A percentile compares a stretch with the other conserved stretches of the same genome.
These are phyloP conservation scores for Malassezia obtusa DNA, from an alignment of 1,284 basidiomycete genomes.

Conservation along the genomic window DNA sequence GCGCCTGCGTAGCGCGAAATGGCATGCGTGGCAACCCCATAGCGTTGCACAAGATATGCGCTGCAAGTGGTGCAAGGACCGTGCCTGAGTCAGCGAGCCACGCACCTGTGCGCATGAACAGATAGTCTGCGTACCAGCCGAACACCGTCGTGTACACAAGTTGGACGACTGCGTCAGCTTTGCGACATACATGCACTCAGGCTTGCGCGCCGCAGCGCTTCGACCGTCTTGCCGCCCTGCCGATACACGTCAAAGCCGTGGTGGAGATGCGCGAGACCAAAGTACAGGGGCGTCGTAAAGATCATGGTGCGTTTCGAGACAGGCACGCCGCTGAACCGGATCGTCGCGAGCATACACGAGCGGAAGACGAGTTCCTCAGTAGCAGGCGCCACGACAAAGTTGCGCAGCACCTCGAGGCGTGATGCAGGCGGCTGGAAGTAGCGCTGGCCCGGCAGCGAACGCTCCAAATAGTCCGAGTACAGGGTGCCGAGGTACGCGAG, in stretches of 20 bases:
- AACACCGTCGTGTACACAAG: constrained; percentile 80
- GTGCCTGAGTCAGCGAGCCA: constrained; percentile 57
- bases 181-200: constrained; percentile 56
- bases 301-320: constrained; percentile 56
- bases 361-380: constrained; percentile 91
- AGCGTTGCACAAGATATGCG: constrained; percentile 81
- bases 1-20: neutral
- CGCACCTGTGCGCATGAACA: constrained; percentile 60
- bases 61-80: constrained; percentile 50
- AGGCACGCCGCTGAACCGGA: constrained; percentile 58
- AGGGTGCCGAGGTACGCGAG: constrained; percentile 75
- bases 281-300: constrained; percentile 71
- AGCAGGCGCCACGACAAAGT: constrained; percentile 69
- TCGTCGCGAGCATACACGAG: constrained; percentile 66
- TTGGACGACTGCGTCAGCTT: constrained; percentile 55
- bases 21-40: constrained; percentile 63
- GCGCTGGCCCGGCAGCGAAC: constrained; percentile 58
- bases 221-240: constrained; percentile 43
- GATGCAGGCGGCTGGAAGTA: constrained; percentile 41
- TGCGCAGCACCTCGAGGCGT: constrained; percentile 60
- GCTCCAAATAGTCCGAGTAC: constrained; percentile 57
- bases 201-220: constrained; percentile 59
- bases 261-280: constrained; percentile 82
- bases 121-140: constrained; percentile 74
- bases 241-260: constrained; percentile 78